Evolutionary conservation across 2,329 filamentous ascomycete genomes (phyloP).

Genomic region (Verticillium nubilum): DNA sequence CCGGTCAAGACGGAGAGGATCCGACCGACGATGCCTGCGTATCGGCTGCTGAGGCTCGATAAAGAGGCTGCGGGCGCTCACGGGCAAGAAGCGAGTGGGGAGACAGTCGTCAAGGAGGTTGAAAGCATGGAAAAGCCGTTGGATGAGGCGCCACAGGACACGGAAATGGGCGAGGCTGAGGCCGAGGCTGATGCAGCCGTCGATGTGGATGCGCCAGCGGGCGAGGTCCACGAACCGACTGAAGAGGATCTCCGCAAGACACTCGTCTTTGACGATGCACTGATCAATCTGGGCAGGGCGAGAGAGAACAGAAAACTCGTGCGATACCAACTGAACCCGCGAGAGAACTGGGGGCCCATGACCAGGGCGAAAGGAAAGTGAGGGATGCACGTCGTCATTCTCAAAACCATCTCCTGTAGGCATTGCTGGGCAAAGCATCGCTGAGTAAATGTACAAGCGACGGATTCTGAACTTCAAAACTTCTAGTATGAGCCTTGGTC

Average conservation of each 20-base stretch:
- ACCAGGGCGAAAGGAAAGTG: slow-evolving; percentile 50
- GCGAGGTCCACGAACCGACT: slow-evolving; percentile 7
- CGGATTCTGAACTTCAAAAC: too few species aligned
- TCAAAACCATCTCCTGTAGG: too few species aligned
- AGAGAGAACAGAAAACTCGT: slow-evolving; percentile 64
- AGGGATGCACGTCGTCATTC: slow-evolving; percentile 29
- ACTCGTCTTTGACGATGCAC: slow-evolving; percentile 66
- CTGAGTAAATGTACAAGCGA: too few species aligned
- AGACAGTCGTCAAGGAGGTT: slow-evolving; percentile 12
- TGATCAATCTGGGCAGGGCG: slow-evolving; percentile 71
- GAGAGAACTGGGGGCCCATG: slow-evolving; percentile 92
- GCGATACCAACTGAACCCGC: slow-evolving; percentile 84
- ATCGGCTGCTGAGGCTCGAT: slow-evolving; percentile 55
- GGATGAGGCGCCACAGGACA: slow-evolving; percentile 22
- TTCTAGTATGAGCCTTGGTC: too few species aligned
- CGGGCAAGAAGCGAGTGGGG: slow-evolving; percentile 14
- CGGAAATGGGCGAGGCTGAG: slow-evolving; percentile 10
- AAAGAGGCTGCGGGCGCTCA: slow-evolving; percentile 23
- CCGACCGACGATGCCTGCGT: slow-evolving; percentile 65
- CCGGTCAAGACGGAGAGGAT: slow-evolving; percentile 71
- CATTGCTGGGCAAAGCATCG: too few species aligned
- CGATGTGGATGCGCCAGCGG: slow-evolving; percentile 15
- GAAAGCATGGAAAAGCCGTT: background rate
- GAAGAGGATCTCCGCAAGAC: slow-evolving; percentile 50
- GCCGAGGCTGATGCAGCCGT: slow-evolving; percentile 25